A percentile compares a stretch with the other conserved stretches of the same genome.
These are phyloP conservation scores for Talaromyces pinophilus DNA, from an alignment of 2,329 filamentous ascomycete genomes.

Conservation along the genomic window DNA sequence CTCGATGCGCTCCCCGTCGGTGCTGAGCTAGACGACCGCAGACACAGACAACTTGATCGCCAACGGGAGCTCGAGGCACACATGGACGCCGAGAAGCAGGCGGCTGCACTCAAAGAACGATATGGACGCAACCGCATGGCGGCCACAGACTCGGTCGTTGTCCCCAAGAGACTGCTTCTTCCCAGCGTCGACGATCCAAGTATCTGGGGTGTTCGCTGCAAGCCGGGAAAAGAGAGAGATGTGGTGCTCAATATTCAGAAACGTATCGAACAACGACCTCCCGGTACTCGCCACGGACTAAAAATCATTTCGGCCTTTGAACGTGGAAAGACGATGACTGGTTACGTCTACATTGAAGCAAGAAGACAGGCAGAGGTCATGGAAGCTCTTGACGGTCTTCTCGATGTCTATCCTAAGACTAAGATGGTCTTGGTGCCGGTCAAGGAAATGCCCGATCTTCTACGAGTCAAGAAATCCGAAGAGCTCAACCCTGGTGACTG, in stretches of 20 bases:
- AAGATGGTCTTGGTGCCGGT: conserved; percentile 89
- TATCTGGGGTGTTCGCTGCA: conserved; percentile 92
- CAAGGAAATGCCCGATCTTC: conserved; percentile 96
- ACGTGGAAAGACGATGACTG: conserved; percentile 83
- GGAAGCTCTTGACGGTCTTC: conserved; percentile 76
- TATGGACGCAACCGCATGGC: conserved; percentile 77
- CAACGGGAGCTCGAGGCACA: conserved; percentile 83
- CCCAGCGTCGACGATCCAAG: conserved; percentile 93
- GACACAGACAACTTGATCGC: conserved; percentile 91
- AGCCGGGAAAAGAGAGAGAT: conserved; percentile 93
- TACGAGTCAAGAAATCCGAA: conserved; percentile 84
- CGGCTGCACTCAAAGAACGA: conserved; percentile 79
- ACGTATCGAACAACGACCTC: conserved; percentile 73
- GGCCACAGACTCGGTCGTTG: conserved; percentile 69
- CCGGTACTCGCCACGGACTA: conserved; percentile 75
- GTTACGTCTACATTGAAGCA: conserved; percentile 94
- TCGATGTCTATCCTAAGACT: conserved; percentile 84
- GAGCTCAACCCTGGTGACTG: conserved; percentile 84
- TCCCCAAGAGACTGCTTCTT: conserved; percentile 82
- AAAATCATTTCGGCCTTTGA: conserved; percentile 91
- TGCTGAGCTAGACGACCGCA: conserved; percentile 81
- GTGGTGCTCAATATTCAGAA: conserved; percentile 86
- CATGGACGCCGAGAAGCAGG: conserved; percentile 91
- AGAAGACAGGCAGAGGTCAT: conserved; percentile 83
- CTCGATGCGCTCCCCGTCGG: conserved; percentile 72